Conservation (phyloP, 345 rosid genomes). For the Raphanus raphanistrum region DNA sequence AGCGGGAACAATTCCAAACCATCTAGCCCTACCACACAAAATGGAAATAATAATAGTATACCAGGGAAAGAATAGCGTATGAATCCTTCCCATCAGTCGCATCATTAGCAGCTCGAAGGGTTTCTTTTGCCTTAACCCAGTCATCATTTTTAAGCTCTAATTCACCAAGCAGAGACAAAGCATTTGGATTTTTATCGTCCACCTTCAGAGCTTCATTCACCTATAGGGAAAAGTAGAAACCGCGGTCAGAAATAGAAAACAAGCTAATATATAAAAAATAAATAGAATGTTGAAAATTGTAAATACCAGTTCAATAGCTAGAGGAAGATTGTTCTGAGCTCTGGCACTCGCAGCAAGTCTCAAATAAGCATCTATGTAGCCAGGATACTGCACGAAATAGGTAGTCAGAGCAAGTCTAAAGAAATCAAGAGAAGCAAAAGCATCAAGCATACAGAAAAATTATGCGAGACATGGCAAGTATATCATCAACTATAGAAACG, state of each 20-base stretch:
- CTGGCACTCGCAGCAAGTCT: constrained; percentile 94
- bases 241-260: constrained; percentile 20
- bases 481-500: constrained; percentile 11
- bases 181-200: constrained; percentile 82
- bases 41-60: constrained; percentile 27
- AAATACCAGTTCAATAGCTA: constrained; percentile 93
- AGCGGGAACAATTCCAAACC: background rate
- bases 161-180: constrained; percentile 94
- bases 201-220: constrained; percentile 90
- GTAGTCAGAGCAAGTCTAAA: constrained; percentile 12
- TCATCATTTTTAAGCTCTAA: constrained; percentile 98
- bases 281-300: constrained; percentile 12
- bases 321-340: constrained; percentile 79
- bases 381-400: constrained; percentile 68
- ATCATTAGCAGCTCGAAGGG: constrained; percentile 93
- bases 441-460: constrained; percentile 2
- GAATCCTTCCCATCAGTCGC: constrained; percentile 95
- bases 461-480: background rate
- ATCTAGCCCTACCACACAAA: constrained; percentile 10
- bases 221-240: constrained; percentile 39
- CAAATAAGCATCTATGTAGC: constrained; percentile 86
- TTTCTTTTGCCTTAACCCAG: constrained; percentile 99
- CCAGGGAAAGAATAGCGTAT: constrained; percentile 91
- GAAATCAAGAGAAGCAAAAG: constrained; percentile 20
- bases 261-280: background rate